These are phyloP conservation scores for Crithidia sp. DNA, from an alignment of 208 protist species.

Conservation along the genomic window DNA sequence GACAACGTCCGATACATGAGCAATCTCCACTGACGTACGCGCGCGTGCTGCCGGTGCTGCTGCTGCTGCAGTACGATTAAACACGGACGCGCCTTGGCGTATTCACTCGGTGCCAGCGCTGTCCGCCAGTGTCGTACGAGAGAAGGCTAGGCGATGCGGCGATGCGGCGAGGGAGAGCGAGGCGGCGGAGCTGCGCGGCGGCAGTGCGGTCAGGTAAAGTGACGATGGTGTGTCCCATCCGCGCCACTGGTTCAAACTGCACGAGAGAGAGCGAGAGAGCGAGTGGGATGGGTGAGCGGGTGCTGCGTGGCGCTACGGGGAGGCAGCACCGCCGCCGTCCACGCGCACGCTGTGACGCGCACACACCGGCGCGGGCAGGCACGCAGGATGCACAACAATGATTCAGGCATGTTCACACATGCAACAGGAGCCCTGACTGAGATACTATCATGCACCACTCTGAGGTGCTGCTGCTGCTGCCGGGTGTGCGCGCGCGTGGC, in stretches of 20 bases:
- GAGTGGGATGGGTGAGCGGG: too few species aligned
- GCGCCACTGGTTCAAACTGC: slow-evolving; percentile 26
- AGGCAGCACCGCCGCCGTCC: too few species aligned
- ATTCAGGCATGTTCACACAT: slow-evolving; percentile 17
- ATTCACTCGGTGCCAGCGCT: slow-evolving; percentile 22
- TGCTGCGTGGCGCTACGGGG: too few species aligned
- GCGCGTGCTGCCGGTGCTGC: background rate
- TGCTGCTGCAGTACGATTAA: slow-evolving; percentile 24
- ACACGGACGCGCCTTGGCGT: slow-evolving; percentile 29
- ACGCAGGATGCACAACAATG: slow-evolving; percentile 26
- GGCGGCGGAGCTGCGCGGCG: background rate
- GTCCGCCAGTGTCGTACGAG: slow-evolving; percentile 34
- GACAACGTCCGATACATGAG: slow-evolving; percentile 18
- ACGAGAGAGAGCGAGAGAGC: slow-evolving; percentile 1
- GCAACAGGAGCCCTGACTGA: slow-evolving; percentile 20
- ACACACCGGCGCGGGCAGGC: background rate
- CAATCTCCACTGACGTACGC: slow-evolving; percentile 21
- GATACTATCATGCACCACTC: slow-evolving; percentile 2
- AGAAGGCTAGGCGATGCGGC: background rate
- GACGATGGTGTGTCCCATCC: slow-evolving; percentile 22
- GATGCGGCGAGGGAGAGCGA: background rate
- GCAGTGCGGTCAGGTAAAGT: slow-evolving; percentile 30
- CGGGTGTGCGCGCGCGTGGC: too few species aligned
- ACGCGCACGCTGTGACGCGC: too few species aligned
- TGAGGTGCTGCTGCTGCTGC: background rate